Base-by-base conservation (phyloP, 768 basidiomycete genomes). In the Coprinopsis sp. region DNA sequence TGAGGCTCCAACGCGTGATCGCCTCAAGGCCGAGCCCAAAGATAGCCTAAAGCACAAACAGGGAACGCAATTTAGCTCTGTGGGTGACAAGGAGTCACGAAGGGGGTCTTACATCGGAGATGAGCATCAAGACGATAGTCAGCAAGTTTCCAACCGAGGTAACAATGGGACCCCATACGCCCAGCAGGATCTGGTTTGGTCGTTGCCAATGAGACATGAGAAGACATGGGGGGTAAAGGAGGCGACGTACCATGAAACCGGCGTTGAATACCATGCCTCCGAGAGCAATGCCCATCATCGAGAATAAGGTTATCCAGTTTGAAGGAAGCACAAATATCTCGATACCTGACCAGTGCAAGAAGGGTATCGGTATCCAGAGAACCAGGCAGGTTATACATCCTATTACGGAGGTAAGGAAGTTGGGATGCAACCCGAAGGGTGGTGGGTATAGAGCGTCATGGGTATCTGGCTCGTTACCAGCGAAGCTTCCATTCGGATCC, bases 111-210 rank as follows among this genome's bases (percentile, higher is more conserved):
- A 85, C 72, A 64, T 97, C 93, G 33, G 86, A 80, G 13, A 90
- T 56, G 37, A 92, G 78, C 12, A 92, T 88, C 39, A 96, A 74
- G 29, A 95, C 89, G 54, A 95, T 94, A 4, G 93, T 93, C n/a
- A 95, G 74, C n/a, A 98, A 75, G 63, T 80, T 91, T 36, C 91
- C 92, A 25, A 96, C 92, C 2, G 89, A 91, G 7, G 83, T 81
- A 33, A 91, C 78, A 33, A 93, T 81, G 5, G 91, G 91, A 3
- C 91, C 91, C 88, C 89, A 93, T 22, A 88, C 64, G 22, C 87
- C 87, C 38, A 95, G 69, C 3, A 95, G 70, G 45, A 88, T 74
- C 90, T 92, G 53, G 22, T 48, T 8, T 40, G 49, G 37, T 31
- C 45, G 28, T 21, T 27, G 21, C 28, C 30, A 28, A 38, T 24